These are phyloP conservation scores for Mortierella sp. DNA, from an alignment of 371 early-diverging fungal species.

Conservation along the genomic window DNA sequence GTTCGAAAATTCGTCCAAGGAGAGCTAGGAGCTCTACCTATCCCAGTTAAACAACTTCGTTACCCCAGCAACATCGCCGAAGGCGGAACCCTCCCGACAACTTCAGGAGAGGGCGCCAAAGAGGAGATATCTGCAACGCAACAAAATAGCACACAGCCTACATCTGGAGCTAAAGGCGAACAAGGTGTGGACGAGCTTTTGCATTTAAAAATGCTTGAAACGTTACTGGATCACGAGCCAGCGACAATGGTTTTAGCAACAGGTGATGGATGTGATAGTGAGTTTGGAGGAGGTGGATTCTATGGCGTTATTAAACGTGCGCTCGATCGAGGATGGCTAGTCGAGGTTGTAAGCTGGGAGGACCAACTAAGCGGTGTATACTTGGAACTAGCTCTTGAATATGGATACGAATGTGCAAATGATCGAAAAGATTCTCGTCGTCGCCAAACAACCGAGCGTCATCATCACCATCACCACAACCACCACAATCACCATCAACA, in stretches of 20 bases:
- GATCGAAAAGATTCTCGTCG: neutral
- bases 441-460: neutral
- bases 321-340: conserved; percentile 58
- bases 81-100: neutral
- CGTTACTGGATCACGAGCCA: conserved; percentile 56
- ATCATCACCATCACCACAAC: conserved; percentile 2
- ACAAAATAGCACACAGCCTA: neutral
- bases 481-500: neutral
- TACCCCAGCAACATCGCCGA: conserved; percentile 7
- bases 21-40: conserved; percentile 31
- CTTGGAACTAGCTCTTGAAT: conserved; percentile 41
- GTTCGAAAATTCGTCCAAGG: conserved; percentile 49
- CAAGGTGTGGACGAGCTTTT: conserved; percentile 60
- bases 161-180: conserved; percentile 33
- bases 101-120: neutral
- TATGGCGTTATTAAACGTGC: conserved; percentile 53
- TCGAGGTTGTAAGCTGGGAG: conserved; percentile 60
- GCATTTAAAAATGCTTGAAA: conserved; percentile 60
- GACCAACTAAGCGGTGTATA: conserved; percentile 52
- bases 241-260: conserved; percentile 57
- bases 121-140: neutral
- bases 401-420: conserved; percentile 22
- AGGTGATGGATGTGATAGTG: conserved; percentile 58
- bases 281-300: conserved; percentile 60
- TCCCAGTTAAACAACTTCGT: conserved; percentile 34